Evolutionary conservation across 495 filamentous ascomycete genomes (phyloP).

Genomic region (Chaetomium cochliodes): DNA sequence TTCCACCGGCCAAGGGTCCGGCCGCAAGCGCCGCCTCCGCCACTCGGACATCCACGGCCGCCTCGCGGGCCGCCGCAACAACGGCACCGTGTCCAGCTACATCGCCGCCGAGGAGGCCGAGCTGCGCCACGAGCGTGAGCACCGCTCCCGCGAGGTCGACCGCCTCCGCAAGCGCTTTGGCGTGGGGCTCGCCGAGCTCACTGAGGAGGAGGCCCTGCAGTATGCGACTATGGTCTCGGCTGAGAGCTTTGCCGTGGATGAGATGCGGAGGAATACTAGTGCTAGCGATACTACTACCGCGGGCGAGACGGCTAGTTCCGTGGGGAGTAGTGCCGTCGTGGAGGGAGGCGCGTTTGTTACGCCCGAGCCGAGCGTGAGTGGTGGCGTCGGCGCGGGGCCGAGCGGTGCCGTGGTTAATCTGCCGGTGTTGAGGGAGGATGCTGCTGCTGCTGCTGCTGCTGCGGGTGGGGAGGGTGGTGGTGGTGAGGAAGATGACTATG

Average conservation of each 20-base stretch:
- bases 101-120: conserved; percentile 81
- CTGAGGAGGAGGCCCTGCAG: conserved; percentile 82
- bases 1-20: conserved; percentile 51
- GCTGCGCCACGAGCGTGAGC: conserved; percentile 67
- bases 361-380: conserved; percentile 49
- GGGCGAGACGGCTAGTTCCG: conserved; percentile 49
- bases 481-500: conserved; percentile 55
- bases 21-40: conserved; percentile 48
- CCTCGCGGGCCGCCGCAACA: conserved; percentile 39
- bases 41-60: conserved; percentile 48
- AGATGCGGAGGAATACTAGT: conserved; percentile 50
- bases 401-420: not conserved
- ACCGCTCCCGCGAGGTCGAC: conserved; percentile 56
- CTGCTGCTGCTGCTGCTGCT: conserved; percentile 29
- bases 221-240: conserved; percentile 88
- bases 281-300: conserved; percentile 52
- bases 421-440: conserved; percentile 32
- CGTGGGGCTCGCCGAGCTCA: conserved; percentile 60
- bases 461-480: conserved; percentile 35
- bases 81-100: conserved; percentile 58
- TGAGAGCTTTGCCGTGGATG: conserved; percentile 66
- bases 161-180: conserved; percentile 77
- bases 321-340: conserved; percentile 35
- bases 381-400: conserved; percentile 21
- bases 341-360: conserved; percentile 46